Evolutionary conservation across 257 asterid species (phyloP).

Genomic region (Forsythia suspensa): DNA sequence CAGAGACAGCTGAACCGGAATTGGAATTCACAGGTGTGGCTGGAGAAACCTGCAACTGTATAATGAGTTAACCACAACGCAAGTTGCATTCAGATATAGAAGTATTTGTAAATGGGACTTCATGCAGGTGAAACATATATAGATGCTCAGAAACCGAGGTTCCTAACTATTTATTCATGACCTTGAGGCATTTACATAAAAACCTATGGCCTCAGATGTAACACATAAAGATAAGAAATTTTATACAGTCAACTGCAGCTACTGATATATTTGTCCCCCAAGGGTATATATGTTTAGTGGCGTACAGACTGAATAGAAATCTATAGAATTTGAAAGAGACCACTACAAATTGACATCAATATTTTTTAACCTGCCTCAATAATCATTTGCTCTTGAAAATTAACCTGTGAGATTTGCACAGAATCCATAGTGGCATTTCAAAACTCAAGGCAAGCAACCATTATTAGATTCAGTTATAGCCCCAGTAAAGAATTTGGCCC

Average conservation of each 20-base stretch:
- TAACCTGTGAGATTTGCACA: no score
- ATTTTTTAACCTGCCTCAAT: no score
- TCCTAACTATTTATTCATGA: constrained; percentile 1
- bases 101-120: neutral
- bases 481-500: no score
- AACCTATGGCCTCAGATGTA: neutral
- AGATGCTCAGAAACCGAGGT: neutral
- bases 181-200: neutral
- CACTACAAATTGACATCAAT: no score
- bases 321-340: no score
- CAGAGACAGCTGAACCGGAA: constrained; percentile 34
- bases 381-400: no score
- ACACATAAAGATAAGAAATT: neutral
- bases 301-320: no score
- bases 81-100: constrained; percentile 19
- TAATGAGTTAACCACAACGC: constrained; percentile 22
- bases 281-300: no score
- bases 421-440: no score
- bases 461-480: no score
- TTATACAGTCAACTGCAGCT: neutral
- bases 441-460: no score
- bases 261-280: no score
- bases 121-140: neutral
- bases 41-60: constrained; percentile 65
- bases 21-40: constrained; percentile 60